Conservation (phyloP, 2,329 filamentous ascomycete genomes). For the Incumbomyces lentus region DNA sequence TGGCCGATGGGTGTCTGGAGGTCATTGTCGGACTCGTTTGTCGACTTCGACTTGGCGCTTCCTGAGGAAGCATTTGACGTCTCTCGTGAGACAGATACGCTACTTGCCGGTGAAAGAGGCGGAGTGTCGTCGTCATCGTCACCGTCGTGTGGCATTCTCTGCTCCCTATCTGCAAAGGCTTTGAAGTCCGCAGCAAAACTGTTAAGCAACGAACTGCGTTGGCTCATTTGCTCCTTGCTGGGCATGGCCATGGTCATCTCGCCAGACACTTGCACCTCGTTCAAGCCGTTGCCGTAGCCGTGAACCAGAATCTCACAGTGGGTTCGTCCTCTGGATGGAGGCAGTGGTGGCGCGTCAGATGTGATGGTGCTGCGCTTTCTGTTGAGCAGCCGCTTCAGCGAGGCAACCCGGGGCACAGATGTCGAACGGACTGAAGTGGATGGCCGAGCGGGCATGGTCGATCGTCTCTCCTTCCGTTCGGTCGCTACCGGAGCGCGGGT, state of each 20-base stretch:
- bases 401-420: slow-evolving; percentile 10
- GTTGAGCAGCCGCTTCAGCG: slow-evolving; percentile 11
- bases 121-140: slow-evolving; percentile 7
- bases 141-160: slow-evolving; percentile 2
- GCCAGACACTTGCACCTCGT: slow-evolving; percentile 10
- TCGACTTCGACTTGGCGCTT: slow-evolving; percentile 11
- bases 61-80: slow-evolving; percentile 15
- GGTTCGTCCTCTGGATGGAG: not conserved
- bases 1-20: slow-evolving; percentile 6
- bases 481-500: not conserved
- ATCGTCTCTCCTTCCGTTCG: slow-evolving; percentile 1
- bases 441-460: not conserved
- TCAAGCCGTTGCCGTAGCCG: slow-evolving; percentile 22
- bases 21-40: slow-evolving; percentile 6
- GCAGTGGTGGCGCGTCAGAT: slow-evolving; percentile 2
- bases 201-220: not conserved
- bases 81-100: slow-evolving; percentile 15
- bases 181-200: slow-evolving; percentile 10
- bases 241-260: slow-evolving; percentile 7
- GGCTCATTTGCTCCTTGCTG: slow-evolving; percentile 6
- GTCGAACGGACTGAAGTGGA: not conserved
- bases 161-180: slow-evolving; percentile 8
- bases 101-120: slow-evolving; percentile 6
- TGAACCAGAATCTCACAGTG: slow-evolving; percentile 20
- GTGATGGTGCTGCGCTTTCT: not conserved